Evolutionary conservation across 192 early-diverging fungal genomes (phyloP).

Genomic region (Mortierella claussenii): DNA sequence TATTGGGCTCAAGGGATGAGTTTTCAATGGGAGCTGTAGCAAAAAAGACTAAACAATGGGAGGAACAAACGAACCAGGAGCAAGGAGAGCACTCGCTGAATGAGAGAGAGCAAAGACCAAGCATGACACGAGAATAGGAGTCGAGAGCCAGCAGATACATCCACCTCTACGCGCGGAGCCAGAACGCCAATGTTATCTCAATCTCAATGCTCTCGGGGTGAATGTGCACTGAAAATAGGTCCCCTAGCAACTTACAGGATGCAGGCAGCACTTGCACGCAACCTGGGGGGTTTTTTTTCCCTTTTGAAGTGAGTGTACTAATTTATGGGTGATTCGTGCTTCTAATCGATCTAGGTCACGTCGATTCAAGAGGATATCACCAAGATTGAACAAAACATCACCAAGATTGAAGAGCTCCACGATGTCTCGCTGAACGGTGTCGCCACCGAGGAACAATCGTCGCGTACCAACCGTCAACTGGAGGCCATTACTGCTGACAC

Average conservation of each 20-base stretch:
- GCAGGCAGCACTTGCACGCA: too few species aligned
- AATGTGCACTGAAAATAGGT: too few species aligned
- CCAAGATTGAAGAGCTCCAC: slow-evolving; percentile 52
- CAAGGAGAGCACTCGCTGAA: slow-evolving; percentile 13
- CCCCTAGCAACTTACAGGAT: too few species aligned
- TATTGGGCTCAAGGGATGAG: slow-evolving; percentile 11
- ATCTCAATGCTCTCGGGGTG: too few species aligned
- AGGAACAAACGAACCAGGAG: slow-evolving; percentile 12
- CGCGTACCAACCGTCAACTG: slow-evolving; percentile 46
- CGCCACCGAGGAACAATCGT: slow-evolving; percentile 39
- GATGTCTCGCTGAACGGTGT: slow-evolving; percentile 49
- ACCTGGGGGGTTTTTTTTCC: too few species aligned
- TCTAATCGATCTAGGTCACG: slow-evolving; percentile 40
- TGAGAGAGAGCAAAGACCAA: slow-evolving; percentile 1
- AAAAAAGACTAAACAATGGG: slow-evolving; percentile 9
- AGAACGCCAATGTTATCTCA: background rate
- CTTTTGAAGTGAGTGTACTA: too few species aligned
- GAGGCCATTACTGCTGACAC: slow-evolving; percentile 51
- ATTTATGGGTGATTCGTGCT: too few species aligned
- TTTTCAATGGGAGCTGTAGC: slow-evolving; percentile 5
- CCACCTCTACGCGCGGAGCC: too few species aligned
- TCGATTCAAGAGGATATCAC: slow-evolving; percentile 52
- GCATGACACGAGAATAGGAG: slow-evolving; percentile 5
- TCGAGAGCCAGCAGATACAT: slow-evolving; percentile 8
- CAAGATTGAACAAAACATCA: slow-evolving; percentile 49